Evolutionary conservation across 1,284 basidiomycete genomes (phyloP), one percentile per base, ranked within the genome.

Genomic region (Rhodotorula sp.): DNA sequence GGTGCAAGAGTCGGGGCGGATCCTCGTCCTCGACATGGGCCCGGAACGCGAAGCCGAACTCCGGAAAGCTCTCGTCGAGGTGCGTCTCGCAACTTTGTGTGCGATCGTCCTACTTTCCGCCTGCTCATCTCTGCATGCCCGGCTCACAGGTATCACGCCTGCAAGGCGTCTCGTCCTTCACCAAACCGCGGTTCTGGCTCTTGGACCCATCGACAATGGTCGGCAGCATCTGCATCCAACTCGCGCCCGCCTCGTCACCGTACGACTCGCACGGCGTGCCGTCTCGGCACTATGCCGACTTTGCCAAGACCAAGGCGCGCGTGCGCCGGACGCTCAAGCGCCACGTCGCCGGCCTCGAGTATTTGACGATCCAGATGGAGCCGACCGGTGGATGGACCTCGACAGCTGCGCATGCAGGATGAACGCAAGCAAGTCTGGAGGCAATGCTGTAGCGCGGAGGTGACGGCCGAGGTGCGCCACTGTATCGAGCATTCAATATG

Each of bases 101-200:
- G 61, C 23, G 34, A 34, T 34, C 34, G 34, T 43, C 26, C 67
- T 58, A 10, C 52, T 75, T 62, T 23, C 48, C 26, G 16, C 5
- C 57, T n/a, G n/a, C 29, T 39, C 6, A 15, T 4, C 47, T 39
- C 6, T 31, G 16, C 51, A 18, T 81, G 15, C 3, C 16, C 4
- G 10, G 4, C 20, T 61, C 18, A 31, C 77, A 90, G 89, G 84
- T 90, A 14, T 79, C 83, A 1, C 80, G 81, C 8, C 83, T 95
- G 52, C 88, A 92, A 72, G 96, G 93, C 1, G 84, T 99, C 1
- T 87, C 86, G 0, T 91, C 90, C 2, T 97, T 91, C 81, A 88
- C 88, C 3, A 85, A 86, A 3, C 89, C 95, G 0, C 87, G 93
- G 23, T 97, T 99, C 83, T 99, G 97, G 97, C 94, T 95, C 0